A percentile compares a stretch with the other conserved stretches of the same genome.
Evolutionary conservation across 257 asterid genomes (phyloP).

Genomic region (Avicennia marina): DNA sequence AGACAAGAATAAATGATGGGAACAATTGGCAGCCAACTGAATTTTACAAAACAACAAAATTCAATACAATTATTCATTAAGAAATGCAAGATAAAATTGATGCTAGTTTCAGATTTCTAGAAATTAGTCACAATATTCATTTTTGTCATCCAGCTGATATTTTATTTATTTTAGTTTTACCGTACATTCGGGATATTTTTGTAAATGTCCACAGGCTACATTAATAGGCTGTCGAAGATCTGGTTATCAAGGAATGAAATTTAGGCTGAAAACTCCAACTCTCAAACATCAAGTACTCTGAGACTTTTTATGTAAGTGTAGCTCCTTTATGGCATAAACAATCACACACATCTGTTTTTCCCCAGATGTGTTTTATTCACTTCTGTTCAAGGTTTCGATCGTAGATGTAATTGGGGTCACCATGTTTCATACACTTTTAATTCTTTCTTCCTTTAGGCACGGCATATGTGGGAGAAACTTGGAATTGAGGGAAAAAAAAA

Average conservation of each 20-base stretch:
- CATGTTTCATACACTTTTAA: too few species aligned
- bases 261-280: neutral
- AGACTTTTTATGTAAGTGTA: too few species aligned
- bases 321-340: too few species aligned
- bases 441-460: too few species aligned
- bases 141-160: neutral
- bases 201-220: neutral
- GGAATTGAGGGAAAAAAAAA: too few species aligned
- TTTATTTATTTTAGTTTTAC: neutral
- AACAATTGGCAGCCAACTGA: constrained; percentile 2
- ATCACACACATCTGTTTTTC: too few species aligned
- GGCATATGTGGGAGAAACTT: too few species aligned
- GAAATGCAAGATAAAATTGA: neutral
- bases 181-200: neutral
- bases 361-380: too few species aligned
- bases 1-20: neutral
- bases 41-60: neutral
- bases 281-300: constrained; percentile 7
- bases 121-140: neutral
- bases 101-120: neutral
- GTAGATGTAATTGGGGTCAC: too few species aligned
- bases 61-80: too few species aligned
- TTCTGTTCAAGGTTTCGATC: too few species aligned
- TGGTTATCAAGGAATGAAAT: neutral
- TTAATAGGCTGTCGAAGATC: neutral